Conservation (phyloP, 805 yeast genomes). For the Suhomyces pyralidae region DNA sequence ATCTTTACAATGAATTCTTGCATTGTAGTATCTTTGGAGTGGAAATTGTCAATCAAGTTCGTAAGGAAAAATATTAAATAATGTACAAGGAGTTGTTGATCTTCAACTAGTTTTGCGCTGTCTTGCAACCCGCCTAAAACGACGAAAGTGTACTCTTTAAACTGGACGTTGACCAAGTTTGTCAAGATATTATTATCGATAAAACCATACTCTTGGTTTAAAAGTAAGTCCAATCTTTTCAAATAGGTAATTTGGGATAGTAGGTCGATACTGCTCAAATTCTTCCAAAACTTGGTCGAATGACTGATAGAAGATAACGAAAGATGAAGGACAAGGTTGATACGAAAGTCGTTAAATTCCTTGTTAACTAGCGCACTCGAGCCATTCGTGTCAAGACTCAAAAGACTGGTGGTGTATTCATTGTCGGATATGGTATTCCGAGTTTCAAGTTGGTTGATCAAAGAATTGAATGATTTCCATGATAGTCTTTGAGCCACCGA, state of each 20-base stretch:
- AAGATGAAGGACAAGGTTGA: constrained; percentile 15
- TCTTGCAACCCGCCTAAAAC: background rate
- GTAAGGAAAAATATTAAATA: constrained; percentile 5
- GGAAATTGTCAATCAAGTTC: background rate
- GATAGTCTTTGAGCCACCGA: constrained; percentile 19
- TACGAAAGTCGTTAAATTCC: constrained; percentile 10
- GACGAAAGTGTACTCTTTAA: constrained; percentile 11
- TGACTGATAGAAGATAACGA: constrained; percentile 17
- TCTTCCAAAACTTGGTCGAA: constrained; percentile 22
- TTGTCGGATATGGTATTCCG: constrained; percentile 17
- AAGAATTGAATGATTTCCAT: constrained; percentile 22
- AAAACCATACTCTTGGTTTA: background rate
- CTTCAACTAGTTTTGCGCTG: background rate
- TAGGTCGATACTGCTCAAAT: constrained; percentile 11
- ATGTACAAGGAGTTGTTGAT: constrained; percentile 6
- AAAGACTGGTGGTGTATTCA: constrained; percentile 24
- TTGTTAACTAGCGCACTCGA: background rate
- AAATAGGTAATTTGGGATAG: constrained; percentile 12
- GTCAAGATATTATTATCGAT: constrained; percentile 7
- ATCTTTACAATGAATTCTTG: background rate
- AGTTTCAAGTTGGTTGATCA: constrained; percentile 27
- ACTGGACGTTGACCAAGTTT: constrained; percentile 10
- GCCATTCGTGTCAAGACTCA: constrained; percentile 15
- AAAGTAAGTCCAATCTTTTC: constrained; percentile 7
- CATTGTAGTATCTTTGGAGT: background rate